Base-by-base conservation (phyloP, 2,329 filamentous ascomycete genomes). In the Alternaria burnsii region DNA sequence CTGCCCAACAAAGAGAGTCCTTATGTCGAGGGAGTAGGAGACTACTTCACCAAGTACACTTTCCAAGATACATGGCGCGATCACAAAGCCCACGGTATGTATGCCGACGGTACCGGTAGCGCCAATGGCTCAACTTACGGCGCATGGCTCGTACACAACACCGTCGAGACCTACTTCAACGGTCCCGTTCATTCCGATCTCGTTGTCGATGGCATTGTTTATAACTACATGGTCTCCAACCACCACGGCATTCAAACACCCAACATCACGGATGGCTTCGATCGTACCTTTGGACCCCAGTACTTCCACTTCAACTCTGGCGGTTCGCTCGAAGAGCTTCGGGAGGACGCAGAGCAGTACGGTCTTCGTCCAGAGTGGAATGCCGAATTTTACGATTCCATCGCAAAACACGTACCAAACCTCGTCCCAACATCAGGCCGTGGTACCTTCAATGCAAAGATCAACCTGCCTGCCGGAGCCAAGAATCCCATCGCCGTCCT, bases 11-110 rank as follows among this genome's bases (percentile, higher is more conserved):
- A 83, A 0, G 69, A 83, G 16, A 85, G 87, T 68, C 78, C 84
- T 0, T 89, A 89, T 67, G 84, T 87, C 0, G 73, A 82, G 38
- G 77, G 86, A 46, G 82, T 85, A 57, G 81, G 85, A 2, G 84
- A 88, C 46, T 89, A 88, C 73, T 90, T 89, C 68, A 89, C 87
- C 22, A 90, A 90, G 71, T 89, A 89, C 67, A 89, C 85, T 0
- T 89, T 89, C 59, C 80, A 82, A 5, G 85, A 86, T 58, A 81
- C 80, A 2, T 89, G 86, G 85, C 80, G 86, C 50, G 81, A 87
- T 46, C 85, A 88, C 58, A 80, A 82, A 38, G 86, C 84, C 2
- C 86, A 89, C 66, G 87, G 87, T 2, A 70, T 83, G 60, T 87
- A 82, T 65, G 81, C 82, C 2, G 84, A 85, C 71, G 85, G 85